Conservation (phyloP, 2,329 filamentous ascomycete species). For the Pseudogymnoascus sp. region DNA sequence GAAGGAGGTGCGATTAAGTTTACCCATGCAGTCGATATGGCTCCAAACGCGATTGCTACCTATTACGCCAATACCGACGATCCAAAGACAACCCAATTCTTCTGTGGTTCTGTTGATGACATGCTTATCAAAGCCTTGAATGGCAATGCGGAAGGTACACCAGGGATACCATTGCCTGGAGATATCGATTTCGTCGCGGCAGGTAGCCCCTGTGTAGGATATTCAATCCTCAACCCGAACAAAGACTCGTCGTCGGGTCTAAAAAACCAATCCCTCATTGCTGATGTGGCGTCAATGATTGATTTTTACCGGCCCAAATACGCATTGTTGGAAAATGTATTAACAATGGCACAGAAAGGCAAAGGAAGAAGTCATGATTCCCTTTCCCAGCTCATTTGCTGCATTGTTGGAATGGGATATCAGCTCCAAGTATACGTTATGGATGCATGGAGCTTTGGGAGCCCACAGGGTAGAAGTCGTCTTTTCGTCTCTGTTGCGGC, state of each 20-base stretch:
- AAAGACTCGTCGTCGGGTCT: constrained; percentile 44
- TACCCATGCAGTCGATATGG: constrained; percentile 61
- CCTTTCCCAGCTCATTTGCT: constrained; percentile 65
- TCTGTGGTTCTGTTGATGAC: constrained; percentile 66
- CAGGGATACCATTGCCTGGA: constrained; percentile 49
- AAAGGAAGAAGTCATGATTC: constrained; percentile 49
- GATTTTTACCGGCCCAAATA: constrained; percentile 71
- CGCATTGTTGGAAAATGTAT: constrained; percentile 70
- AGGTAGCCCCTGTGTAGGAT: constrained; percentile 73
- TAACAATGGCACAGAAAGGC: constrained; percentile 48
- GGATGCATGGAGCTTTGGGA: constrained; percentile 63
- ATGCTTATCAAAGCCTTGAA: constrained; percentile 49
- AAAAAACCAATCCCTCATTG: constrained; percentile 69
- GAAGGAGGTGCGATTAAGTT: constrained; percentile 61
- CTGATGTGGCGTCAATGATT: constrained; percentile 65
- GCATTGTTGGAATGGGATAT: constrained; percentile 69
- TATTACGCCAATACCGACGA: constrained; percentile 59
- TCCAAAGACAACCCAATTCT: constrained; percentile 43
- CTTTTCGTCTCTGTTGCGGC: constrained; percentile 67
- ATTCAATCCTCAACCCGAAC: constrained; percentile 56
- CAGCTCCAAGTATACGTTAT: constrained; percentile 61
- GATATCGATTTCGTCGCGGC: constrained; percentile 62
- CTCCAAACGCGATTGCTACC: constrained; percentile 57
- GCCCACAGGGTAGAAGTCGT: constrained; percentile 56
- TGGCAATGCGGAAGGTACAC: constrained; percentile 36